Base-by-base conservation (phyloP, 2,329 filamentous ascomycete genomes). In the Colletotrichum eleusines region DNA sequence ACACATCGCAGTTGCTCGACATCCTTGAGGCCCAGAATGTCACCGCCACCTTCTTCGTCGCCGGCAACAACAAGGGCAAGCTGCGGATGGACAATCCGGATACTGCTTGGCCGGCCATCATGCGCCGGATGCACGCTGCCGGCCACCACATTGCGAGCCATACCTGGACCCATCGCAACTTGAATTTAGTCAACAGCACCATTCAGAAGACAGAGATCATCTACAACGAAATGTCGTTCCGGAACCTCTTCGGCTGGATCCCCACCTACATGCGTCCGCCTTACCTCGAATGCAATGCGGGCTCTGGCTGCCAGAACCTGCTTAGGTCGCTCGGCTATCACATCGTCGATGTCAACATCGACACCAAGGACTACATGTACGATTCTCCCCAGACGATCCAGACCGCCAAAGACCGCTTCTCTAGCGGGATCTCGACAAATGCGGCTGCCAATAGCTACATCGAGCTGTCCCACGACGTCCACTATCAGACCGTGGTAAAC, bases 331-430 rank as follows among this genome's bases (percentile, higher is more conserved):
- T 89, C 33, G 86, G 85, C 38, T 90, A 90, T 77, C 87, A 90
- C 75, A 77, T 89, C 73, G 81, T 86, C 70, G 86, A 86, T 74
- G 87, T 86, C 73, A 85, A 89, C 74, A 78, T 90, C 14, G 88
- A 91, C 75, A 90, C 89, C n/a, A 86, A 89, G 73, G 89, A 90
- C 78, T 90, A 88, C 76, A 80, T 87, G 74, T 85, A 88, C 73
- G 81, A 84, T 67, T 79, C 80, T 8, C 82, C 86, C 0, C 77
- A 83, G 58, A 75, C 79, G 69, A 84, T 86, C 62, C 79, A 83
- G 71, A 79, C 78, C 57, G 78, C 84, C 53, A 84, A 84, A 76
- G 76, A 84, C 66, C 81, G 77, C 65, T 85, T 87, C 75, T 75
- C 76, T 28, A 74, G 77, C n/a, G 80, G 79, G 35, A 74, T 85